Evolutionary conservation across 441 rosid genomes (phyloP), one percentile per base, ranked within the genome.

Genomic region (Gossypium aridum): DNA sequence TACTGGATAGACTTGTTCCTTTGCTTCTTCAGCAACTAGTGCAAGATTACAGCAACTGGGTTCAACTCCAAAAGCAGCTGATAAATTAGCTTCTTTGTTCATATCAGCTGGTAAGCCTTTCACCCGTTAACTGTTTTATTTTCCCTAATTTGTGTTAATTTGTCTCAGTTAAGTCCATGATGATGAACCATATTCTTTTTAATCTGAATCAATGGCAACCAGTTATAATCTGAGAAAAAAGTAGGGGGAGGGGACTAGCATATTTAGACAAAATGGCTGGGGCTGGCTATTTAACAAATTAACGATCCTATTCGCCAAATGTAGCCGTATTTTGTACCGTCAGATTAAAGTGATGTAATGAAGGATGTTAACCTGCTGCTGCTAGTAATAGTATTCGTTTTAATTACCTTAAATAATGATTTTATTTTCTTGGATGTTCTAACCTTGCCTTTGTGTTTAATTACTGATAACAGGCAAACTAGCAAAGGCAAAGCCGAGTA

Each of bases 1-100:
- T 91, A 4, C 79, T 88, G 75, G 96, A 91, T 79, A 83, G 90
- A 78, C 85, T 89, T n/a, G 94, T 92, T 8, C 91, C 88, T 2
- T 77, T 83, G 77, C 81, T 91, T 74, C 74, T 91, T 83, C 82
- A 78, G 78, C 94, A 89, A 53, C 80, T 92, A 59, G 71, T 86
- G 64, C 79, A 79, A 79, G 98, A 89, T 73, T 92, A 89, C 64
- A 72, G 78, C 39, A 79, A 85, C 34, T 91, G 98, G 96, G 78
- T 72, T 79, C 86, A 77, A 37, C 80, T 68, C 78, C 86, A 75
- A 37, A 78, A 76, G 12, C 62, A 51, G 57, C 59, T 51, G 61
- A 63, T 60, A 17, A 26, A 45, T 17, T 72, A 20, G 43, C 43
- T 61, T 17, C 2, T 23, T 72, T n/a, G 34, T 72, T 72, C 57